Evolutionary conservation across 345 rosid species (phyloP), one percentile per base, ranked within the genome.

Genomic region (Cardiospermum halicacabum): DNA sequence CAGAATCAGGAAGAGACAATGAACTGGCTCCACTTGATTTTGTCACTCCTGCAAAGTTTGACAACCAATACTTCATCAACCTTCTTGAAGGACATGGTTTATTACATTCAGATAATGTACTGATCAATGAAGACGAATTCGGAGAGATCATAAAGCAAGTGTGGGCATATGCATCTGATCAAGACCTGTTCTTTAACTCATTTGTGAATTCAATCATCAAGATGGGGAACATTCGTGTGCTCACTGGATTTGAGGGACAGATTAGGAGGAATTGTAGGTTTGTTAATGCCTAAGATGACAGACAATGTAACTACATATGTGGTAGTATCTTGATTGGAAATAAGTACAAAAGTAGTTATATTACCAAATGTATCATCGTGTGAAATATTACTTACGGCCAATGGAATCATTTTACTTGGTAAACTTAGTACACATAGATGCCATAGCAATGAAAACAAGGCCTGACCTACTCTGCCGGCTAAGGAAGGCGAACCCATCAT

Each of bases 171-270:
- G 96, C 94, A 0, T 65, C 77, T 0, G 66, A 85, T 72, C 72
- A 71, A 72, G 65, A 83, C 1, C 75, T 78, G 2, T 84, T 89
- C 69, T 87, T 87, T 51, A 7, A 0, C 0, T 78, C 84, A 19
- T 92, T 78, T 77, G 88, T 61, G 0, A 72, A 80, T 40, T 92
- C 94, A 0, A 76, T 89, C 30, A 57, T 89, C n/a, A 84, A 84
- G 67, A 85, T 87, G 96, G 89, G 90, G 12, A 87, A 75, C 28
- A 88, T 77, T 0, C 82, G 77, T 73, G 91, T 84, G 3, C 81
- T 85, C 27, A 77, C 82, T 0, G 92, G 80, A 3, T 1, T 8
- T 36, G 72, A 77, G 18, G 92, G 94, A 24, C 74, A 87, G 59
- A 77, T 87, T 15, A 79, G 94, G 65, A 84, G 60, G 72, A 76